Percentiles rank a stretch among this genome's conserved stretches.
Conservation (phyloP, 2,329 filamentous ascomycete genomes). For the Neofusicoccum ribis region DNA sequence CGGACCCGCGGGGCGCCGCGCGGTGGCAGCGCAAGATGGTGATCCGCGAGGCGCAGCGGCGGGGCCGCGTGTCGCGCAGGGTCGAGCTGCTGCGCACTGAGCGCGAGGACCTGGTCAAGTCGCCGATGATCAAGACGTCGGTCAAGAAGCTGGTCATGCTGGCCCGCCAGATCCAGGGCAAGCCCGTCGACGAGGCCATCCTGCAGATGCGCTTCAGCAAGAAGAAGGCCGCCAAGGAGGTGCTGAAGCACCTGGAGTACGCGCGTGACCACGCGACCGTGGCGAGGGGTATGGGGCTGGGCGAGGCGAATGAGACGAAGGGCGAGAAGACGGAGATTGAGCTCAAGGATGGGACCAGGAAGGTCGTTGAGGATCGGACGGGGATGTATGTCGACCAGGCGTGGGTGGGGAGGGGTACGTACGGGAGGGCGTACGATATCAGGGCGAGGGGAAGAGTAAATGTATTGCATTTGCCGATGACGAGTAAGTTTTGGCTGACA, state of each 20-base stretch:
- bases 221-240: slow-evolving; percentile 85
- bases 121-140: slow-evolving; percentile 75
- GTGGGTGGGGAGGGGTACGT: slow-evolving; percentile 77
- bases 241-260: slow-evolving; percentile 75
- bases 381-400: slow-evolving; percentile 87
- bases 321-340: slow-evolving; percentile 59
- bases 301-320: slow-evolving; percentile 30
- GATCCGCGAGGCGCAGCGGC: slow-evolving; percentile 69
- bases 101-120: slow-evolving; percentile 60
- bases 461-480: slow-evolving; percentile 68
- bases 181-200: slow-evolving; percentile 91
- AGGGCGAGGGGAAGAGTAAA: slow-evolving; percentile 74
- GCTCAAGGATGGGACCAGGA: slow-evolving; percentile 72
- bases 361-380: slow-evolving; percentile 72
- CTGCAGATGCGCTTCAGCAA: slow-evolving; percentile 93
- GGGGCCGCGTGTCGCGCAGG: slow-evolving; percentile 65
- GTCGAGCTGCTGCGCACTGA: slow-evolving; percentile 69
- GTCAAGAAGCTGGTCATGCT: slow-evolving; percentile 89
- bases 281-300: slow-evolving; percentile 79
- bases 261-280: slow-evolving; percentile 81
- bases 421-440: slow-evolving; percentile 64
- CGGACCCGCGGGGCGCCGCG: slow-evolving; percentile 68
- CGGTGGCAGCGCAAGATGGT: slow-evolving; percentile 84
- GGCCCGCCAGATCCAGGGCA: slow-evolving; percentile 85
- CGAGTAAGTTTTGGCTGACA: slow-evolving; percentile 59